Evolutionary conservation across 495 filamentous ascomycete genomes (phyloP), one percentile per base, ranked within the genome.

Genomic region (Rhizodiscina lignyota): DNA sequence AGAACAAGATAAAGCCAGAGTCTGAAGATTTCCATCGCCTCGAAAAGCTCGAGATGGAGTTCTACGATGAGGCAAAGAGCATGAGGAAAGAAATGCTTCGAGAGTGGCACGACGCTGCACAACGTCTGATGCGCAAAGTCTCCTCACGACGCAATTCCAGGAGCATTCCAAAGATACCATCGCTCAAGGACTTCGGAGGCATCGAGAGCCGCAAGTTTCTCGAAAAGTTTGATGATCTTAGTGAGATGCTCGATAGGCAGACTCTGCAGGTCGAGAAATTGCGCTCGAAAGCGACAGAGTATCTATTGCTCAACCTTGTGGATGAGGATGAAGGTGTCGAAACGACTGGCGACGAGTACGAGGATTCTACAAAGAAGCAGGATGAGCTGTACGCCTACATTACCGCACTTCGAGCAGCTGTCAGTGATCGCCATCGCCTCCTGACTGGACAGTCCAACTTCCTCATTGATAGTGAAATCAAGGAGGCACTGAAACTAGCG

Each of bases 301-400:
- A 87, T 15, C 63, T 94, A 2, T 56, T 74, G 1, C 63, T 73
- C 30, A 70, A 80, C 0, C 63, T 97, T 4, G 77, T 97, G 17
- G 89, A 94, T 44, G 70, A 85, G 45, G 83, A 91, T 33, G 66
- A 71, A 4, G 67, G 66, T 11, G 59, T 64, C 5, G 80, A 89
- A 23, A 66, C 74, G 1, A 80, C 84, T 26, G 87, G 89, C 22
- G 72, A 94, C 17, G 87, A 94, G 51, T 91, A 89, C 41, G 81
- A 84, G 40, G 68, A 77, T 12, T 89, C 86, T 2, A 87, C 80
- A 0, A 82, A 80, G 51, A 64, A 77, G 28, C 86, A 94, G 52
- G 84, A 91, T 38, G 64, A 80, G 41, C 73, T 92, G 23, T 80
- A 83, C 56, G 79, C 79, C 13, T 92, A 86, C 50, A 74, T 86